These are phyloP conservation scores for Phaffia rhodozyma DNA, from an alignment of 1,284 basidiomycete genomes.

Conservation along the genomic window DNA sequence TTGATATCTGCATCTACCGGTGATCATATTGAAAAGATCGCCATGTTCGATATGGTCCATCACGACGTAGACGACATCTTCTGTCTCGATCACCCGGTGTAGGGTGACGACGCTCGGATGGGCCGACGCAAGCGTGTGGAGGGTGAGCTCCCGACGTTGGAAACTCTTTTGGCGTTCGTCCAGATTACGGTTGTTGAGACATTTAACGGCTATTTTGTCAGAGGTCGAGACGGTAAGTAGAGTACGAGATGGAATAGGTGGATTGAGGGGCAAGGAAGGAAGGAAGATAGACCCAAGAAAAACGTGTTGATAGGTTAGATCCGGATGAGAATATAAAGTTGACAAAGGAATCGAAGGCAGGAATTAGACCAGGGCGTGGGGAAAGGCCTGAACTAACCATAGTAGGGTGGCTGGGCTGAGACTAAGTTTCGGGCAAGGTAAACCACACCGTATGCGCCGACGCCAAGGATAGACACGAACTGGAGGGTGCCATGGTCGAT, in stretches of 20 bases:
- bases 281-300: conserved; percentile 41
- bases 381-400: conserved; percentile 26
- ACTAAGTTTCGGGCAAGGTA: conserved; percentile 66
- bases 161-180: conserved; percentile 64
- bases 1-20: conserved; percentile 34
- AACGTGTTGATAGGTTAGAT: conserved; percentile 21
- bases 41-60: conserved; percentile 67
- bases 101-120: conserved; percentile 80
- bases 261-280: conserved; percentile 25
- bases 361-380: conserved; percentile 50
- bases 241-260: not conserved
- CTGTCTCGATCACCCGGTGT: conserved; percentile 70
- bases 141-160: conserved; percentile 58
- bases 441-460: conserved; percentile 92
- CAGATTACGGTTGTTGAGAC: conserved; percentile 46
- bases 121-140: conserved; percentile 50
- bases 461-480: conserved; percentile 78
- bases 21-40: conserved; percentile 74
- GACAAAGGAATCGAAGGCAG: conserved; percentile 56
- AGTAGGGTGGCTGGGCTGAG: conserved; percentile 43
- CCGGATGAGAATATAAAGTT: not conserved
- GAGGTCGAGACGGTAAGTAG: not conserved
- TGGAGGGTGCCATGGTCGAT: conserved; percentile 69
- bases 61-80: conserved; percentile 47
- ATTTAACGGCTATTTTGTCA: conserved; percentile 70